Evolutionary conservation across 2,329 filamentous ascomycete species (phyloP).

Genomic region (Verticillium alfalfae): DNA sequence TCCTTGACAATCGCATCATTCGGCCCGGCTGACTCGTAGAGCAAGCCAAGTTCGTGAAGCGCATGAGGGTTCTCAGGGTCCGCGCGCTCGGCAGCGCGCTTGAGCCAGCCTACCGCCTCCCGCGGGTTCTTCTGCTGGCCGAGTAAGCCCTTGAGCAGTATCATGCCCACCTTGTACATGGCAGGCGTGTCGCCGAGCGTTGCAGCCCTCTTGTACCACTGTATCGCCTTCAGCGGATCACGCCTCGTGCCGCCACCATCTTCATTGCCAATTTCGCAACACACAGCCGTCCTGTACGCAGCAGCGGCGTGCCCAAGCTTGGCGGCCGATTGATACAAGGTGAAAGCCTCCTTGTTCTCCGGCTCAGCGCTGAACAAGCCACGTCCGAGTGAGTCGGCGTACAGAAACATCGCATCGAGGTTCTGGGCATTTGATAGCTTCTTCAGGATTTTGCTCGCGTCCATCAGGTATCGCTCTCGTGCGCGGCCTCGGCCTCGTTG

Average conservation of each 20-base stretch:
- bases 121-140: constrained; percentile 76
- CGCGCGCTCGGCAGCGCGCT: constrained; percentile 82
- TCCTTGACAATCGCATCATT: constrained; percentile 76
- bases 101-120: constrained; percentile 88
- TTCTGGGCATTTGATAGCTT: constrained; percentile 72
- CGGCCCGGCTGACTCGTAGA: constrained; percentile 58
- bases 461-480: constrained; percentile 76
- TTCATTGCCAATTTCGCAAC: constrained; percentile 92
- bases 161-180: constrained; percentile 99
- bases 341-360: constrained; percentile 90
- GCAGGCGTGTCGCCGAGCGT: constrained; percentile 85
- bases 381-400: constrained; percentile 84
- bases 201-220: constrained; percentile 95
- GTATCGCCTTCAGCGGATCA: constrained; percentile 89
- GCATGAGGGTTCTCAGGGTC: constrained; percentile 91
- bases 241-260: constrained; percentile 89
- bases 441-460: constrained; percentile 87
- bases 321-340: constrained; percentile 86
- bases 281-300: constrained; percentile 92
- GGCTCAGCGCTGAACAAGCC: constrained; percentile 72
- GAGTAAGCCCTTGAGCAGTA: constrained; percentile 86
- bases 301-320: constrained; percentile 82
- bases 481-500: constrained; percentile 68
- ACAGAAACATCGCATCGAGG: constrained; percentile 84
- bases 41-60: constrained; percentile 75